phyloP scores from a whole-genome alignment of 768 basidiomycete species.

The Kwoniella mangroviensis region DNA sequence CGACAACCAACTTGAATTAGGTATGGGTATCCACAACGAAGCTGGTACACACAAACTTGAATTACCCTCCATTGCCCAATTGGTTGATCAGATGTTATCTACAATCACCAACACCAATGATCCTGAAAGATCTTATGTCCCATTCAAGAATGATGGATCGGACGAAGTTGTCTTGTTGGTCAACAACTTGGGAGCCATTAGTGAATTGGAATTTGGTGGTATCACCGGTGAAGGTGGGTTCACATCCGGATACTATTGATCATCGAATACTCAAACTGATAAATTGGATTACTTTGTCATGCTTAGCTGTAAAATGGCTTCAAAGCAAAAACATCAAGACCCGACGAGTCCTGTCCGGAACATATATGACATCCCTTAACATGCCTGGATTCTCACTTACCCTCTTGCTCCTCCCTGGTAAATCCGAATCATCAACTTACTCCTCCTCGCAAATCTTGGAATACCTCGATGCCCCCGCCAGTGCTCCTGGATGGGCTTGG shows the following conservation, averaged over 20 bases:
- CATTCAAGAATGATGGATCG: conserved; percentile 62
- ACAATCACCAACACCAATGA: conserved; percentile 57
- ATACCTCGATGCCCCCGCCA: conserved; percentile 57
- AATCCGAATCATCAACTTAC: conserved; percentile 42
- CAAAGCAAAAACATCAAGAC: conserved; percentile 61
- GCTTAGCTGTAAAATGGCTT: conserved; percentile 46
- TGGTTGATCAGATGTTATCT: conserved; percentile 57
- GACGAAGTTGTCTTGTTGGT: conserved; percentile 66
- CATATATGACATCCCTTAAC: conserved; percentile 71
- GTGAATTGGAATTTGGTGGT: conserved; percentile 55
- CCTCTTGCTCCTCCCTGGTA: conserved; percentile 68
- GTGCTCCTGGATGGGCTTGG: conserved; percentile 88
- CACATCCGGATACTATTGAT: too few relatives aligned
- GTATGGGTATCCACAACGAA: conserved; percentile 61
- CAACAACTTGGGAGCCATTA: conserved; percentile 58
- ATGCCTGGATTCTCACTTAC: conserved; percentile 59
- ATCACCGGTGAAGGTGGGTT: conserved; percentile 46
- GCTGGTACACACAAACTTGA: conserved; percentile 57
- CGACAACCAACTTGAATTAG: conserved; percentile 58
- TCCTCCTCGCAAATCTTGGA: conserved; percentile 54
- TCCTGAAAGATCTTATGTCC: conserved; percentile 58
- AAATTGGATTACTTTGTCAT: neutral
- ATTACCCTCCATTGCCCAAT: conserved; percentile 45
- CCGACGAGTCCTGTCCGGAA: conserved; percentile 72
- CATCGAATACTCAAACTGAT: neutral